Percentiles rank a stretch among this genome's conserved stretches.
phyloP scores from a whole-genome alignment of 75 land plant genomes.

The Picea sitchensis region DNA sequence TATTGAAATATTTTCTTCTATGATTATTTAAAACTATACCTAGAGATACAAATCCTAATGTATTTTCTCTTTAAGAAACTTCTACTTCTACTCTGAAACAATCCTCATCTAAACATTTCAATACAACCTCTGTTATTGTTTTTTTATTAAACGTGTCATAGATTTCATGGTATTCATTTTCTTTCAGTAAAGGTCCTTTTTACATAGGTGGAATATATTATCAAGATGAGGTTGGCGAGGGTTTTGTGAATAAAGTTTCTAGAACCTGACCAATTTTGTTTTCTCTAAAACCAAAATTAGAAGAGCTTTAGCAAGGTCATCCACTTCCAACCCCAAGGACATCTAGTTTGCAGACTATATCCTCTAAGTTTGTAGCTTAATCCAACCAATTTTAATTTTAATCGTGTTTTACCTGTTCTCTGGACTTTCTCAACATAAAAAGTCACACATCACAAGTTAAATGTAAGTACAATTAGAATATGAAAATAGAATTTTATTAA shows the following conservation, averaged over 20 bases:
- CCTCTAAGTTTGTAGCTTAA: not conserved
- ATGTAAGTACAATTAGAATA: not conserved
- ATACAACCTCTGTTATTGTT: not conserved
- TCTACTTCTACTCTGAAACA: too few species aligned
- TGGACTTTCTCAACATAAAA: not conserved
- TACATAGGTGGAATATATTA: not conserved
- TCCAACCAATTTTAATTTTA: not conserved
- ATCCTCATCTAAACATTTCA: not conserved
- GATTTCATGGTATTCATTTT: not conserved
- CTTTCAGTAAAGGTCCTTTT: not conserved
- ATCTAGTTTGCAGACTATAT: not conserved
- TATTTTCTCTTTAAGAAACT: too few species aligned
- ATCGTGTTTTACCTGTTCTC: not conserved
- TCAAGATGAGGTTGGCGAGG: not conserved
- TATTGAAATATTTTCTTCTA: too few species aligned
- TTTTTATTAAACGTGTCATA: not conserved
- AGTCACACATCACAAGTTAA: not conserved
- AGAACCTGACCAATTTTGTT: not conserved
- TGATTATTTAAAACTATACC: too few species aligned
- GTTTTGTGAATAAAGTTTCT: not conserved
- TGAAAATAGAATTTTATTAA: too few species aligned
- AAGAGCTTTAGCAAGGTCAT: not conserved
- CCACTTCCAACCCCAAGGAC: not conserved
- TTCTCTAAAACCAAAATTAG: not conserved
- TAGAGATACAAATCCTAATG: too few species aligned